Percentiles rank a stretch among this genome's conserved stretches.
Conservation (phyloP, 202 grass and related monocot genomes). For the Saccharum hybrid region DNA sequence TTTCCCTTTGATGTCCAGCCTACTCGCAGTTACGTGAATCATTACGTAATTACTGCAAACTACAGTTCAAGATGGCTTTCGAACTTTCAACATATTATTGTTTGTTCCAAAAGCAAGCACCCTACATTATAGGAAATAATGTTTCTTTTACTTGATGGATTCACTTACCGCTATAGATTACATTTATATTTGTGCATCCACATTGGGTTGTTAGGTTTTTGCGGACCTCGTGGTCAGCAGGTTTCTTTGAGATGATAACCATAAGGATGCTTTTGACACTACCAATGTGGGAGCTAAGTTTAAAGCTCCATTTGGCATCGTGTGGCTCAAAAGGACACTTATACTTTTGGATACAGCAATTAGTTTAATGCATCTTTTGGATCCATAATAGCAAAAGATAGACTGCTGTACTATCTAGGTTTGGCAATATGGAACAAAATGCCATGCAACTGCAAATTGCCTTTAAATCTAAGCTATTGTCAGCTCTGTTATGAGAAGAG, state of each 20-base stretch:
- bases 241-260: neutral
- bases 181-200: constrained; percentile 13
- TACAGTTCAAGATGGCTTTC: neutral
- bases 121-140: constrained; percentile 25
- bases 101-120: constrained; percentile 31
- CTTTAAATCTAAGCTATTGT: neutral
- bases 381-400: neutral
- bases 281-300: neutral
- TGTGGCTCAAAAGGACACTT: neutral
- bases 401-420: neutral
- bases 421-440: neutral
- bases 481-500: constrained; percentile 8
- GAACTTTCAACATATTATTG: neutral
- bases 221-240: neutral
- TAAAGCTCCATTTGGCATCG: neutral
- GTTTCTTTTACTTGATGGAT: constrained; percentile 23
- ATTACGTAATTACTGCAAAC: neutral
- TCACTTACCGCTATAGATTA: neutral
- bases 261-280: constrained; percentile 3
- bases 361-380: constrained; percentile 5
- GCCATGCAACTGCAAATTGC: neutral
- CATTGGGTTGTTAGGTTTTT: constrained; percentile 11
- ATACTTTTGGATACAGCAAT: constrained; percentile 24
- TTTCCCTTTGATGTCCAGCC: constrained; percentile 7
- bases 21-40: neutral